These are phyloP conservation scores for Ophiocordyceps sinensis DNA, from an alignment of 2,329 filamentous ascomycete genomes.

Conservation along the genomic window DNA sequence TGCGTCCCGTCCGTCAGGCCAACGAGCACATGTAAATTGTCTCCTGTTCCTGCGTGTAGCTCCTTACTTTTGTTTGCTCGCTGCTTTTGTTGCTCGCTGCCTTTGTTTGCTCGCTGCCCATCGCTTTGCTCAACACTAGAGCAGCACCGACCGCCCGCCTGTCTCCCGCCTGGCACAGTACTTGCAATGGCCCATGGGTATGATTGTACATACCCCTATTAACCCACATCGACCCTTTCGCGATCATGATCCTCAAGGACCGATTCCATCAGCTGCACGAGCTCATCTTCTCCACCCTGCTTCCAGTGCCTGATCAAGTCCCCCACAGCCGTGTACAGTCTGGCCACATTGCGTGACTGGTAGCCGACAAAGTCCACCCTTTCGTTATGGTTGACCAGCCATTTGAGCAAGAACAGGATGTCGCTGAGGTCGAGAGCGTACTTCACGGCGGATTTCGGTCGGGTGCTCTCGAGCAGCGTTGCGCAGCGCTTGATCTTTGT, in stretches of 20 bases:
- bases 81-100: too few species aligned
- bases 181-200: too few species aligned
- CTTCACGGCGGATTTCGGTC: neutral
- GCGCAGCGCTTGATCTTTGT: neutral
- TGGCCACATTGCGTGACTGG: neutral
- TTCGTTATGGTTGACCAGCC: neutral
- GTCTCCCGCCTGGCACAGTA: too few species aligned
- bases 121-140: too few species aligned
- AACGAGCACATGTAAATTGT: too few species aligned
- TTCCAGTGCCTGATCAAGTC: neutral
- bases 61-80: too few species aligned
- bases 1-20: too few species aligned
- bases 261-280: neutral
- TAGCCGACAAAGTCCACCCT: neutral
- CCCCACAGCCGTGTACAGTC: neutral
- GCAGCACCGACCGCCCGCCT: too few species aligned
- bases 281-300: neutral
- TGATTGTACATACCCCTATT: too few species aligned
- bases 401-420: neutral
- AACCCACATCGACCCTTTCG: neutral
- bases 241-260: constrained; percentile 1
- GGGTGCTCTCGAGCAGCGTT: neutral
- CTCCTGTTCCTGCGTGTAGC: too few species aligned
- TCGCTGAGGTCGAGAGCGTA: neutral
- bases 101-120: too few species aligned